Conservation (phyloP, 768 basidiomycete species). For the Boletus insuetus region DNA sequence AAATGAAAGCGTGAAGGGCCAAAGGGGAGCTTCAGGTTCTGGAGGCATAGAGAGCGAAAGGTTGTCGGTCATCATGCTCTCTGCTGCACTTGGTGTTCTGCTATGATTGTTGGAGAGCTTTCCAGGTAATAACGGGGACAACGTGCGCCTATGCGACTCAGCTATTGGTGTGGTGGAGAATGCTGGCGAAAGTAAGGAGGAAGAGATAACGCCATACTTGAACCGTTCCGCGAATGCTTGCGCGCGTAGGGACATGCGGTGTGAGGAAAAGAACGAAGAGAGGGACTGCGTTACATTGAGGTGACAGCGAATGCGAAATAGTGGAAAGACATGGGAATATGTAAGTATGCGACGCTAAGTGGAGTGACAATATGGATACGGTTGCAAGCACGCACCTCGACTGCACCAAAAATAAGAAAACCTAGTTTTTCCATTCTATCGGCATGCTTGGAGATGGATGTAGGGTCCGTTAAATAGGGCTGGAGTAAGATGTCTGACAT, state of each 20-base stretch:
- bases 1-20: constrained; percentile 40
- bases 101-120: constrained; percentile 38
- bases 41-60: constrained; percentile 26
- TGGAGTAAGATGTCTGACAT: constrained; percentile 34
- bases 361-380: constrained; percentile 12
- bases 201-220: constrained; percentile 83
- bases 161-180: constrained; percentile 41
- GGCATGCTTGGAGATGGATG: constrained; percentile 15
- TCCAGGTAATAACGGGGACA: constrained; percentile 45
- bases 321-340: not conserved
- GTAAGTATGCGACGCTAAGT: constrained; percentile 6
- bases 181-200: constrained; percentile 64
- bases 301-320: constrained; percentile 6
- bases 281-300: constrained; percentile 34
- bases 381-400: constrained; percentile 37
- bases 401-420: constrained; percentile 17
- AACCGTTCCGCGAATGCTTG: constrained; percentile 71
- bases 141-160: constrained; percentile 31
- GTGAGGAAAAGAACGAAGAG: constrained; percentile 35
- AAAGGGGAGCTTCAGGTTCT: constrained; percentile 36
- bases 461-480: constrained; percentile 11
- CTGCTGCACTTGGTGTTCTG: constrained; percentile 40
- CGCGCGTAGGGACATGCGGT: constrained; percentile 34
- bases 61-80: constrained; percentile 24
- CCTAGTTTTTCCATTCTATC: constrained; percentile 29